Base-by-base conservation (phyloP, 441 rosid species). In the Flueggea neowawraea region DNA sequence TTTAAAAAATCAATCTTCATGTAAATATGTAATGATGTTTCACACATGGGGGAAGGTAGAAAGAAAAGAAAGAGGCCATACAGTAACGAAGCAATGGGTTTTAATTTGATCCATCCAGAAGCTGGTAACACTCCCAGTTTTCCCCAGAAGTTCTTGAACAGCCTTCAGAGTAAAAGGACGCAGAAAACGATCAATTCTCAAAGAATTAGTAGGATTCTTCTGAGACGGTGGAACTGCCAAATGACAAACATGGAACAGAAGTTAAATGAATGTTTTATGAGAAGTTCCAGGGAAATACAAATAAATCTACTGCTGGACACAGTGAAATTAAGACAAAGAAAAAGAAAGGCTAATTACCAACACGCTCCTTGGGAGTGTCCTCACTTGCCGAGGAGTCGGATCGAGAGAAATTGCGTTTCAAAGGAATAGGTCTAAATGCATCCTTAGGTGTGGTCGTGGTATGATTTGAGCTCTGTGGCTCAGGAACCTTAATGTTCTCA, bases 41-140 rank as follows among this genome's bases (percentile, higher is more conserved):
- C 36, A 1, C 49, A 1, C 13, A 2, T 1, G 14, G 72, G 62
- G 28, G 33, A 53, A 45, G 10, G 6, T 33, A 47, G 48, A 53
- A 44, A 53, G 16, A 44, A 55, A 65, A 57, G 69, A 39, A 63
- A 57, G 54, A 57, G 12, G 59, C 28, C 95, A 84, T 84, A 95
- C 99, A 50, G 86, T 80, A 49, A 89, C 90, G 61, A 77, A 95
- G 83, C 99, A 94, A 77, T 94, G 98, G 51, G 98, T 94, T 81
- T 94, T 94, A 60, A 94, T 94, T 52, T 87, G 80, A 63, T 95
- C 98, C 99, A 95, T 95, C 99, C 99, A 95, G 82, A 95, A 95
- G 72, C 82, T 79, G 32, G 78, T 70, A 48, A 91, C 81, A 15
- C 63, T 77, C 67, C 99, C 99, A 39, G 97, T 89, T 76, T 88